Base-by-base conservation (phyloP, 2,329 filamentous ascomycete genomes). In the Botrytis fragariae region DNA sequence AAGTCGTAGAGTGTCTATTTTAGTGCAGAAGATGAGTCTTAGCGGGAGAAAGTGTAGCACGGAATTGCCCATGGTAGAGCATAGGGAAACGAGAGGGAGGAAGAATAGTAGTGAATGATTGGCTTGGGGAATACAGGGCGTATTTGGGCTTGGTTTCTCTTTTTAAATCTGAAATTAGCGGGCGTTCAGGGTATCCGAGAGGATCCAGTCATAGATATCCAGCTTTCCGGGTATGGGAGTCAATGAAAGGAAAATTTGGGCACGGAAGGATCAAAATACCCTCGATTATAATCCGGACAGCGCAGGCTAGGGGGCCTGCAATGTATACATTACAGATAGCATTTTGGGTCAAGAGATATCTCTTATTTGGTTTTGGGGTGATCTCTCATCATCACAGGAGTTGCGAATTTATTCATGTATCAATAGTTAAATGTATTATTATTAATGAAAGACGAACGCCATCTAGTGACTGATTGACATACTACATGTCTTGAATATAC, bases 41-140 rank as follows among this genome's bases (percentile, higher is more conserved):
- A 35, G 65, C 16, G 59, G 70, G 10, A 63, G 63, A 16, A 75
- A 74, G 60, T 69, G 45, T 18, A 75, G 74, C 44, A 32, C 61
- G 4, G 74, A 76, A 54, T 51, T 74, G 22, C 74, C 72, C 20
- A 59, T 72, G 60, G 71, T 76, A 54, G 75, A 76, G 64, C 75
- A 77, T 64, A 72, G 74, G 18, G 75, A 77, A 69, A 64, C 42
- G 57, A 68, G 64, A n/a, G 32, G 35, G 35, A 42, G 61, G n/a
- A 45, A 45, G 37, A n/a, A 29, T 9, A 63, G 39, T 12, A 18
- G 16, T n/a, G 37, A 39, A 42, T 39, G 35, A 51, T 16, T 22
- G 48, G 48, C 2, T 39, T 68, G 48, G 25, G 45, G 32, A 16
- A 4, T 37, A 9, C 20, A 42, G 1, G 48, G 9, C 12, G 25